phyloP scores from a whole-genome alignment of 1,284 basidiomycete species.

The Rhodotorula glutinis region DNA sequence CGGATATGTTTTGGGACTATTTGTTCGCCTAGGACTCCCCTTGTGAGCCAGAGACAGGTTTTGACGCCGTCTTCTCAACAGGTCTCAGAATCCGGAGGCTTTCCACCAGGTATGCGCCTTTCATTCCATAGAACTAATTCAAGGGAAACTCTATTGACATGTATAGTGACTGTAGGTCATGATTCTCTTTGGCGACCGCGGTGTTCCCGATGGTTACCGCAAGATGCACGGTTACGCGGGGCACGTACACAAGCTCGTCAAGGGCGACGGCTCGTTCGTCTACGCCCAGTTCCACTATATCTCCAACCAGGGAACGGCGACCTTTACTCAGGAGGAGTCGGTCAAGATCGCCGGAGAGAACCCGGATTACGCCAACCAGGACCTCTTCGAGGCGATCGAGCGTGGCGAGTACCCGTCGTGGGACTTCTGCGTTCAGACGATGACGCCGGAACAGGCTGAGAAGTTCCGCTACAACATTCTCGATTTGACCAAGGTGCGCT shows the following conservation, averaged over 20 bases:
- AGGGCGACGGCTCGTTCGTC: constrained; percentile 72
- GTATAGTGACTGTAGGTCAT: too few relatives aligned
- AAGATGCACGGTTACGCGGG: constrained; percentile 86
- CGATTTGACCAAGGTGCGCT: constrained; percentile 70
- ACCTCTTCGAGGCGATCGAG: constrained; percentile 76
- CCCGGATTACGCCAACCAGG: constrained; percentile 74
- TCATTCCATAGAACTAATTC: too few relatives aligned
- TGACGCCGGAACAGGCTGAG: constrained; percentile 79
- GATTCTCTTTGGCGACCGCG: constrained; percentile 80
- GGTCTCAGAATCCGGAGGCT: constrained; percentile 83
- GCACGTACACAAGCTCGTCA: constrained; percentile 87
- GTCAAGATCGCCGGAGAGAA: constrained; percentile 64
- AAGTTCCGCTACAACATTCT: constrained; percentile 81
- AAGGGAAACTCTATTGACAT: too few relatives aligned
- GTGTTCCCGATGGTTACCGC: constrained; percentile 79
- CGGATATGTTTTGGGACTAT: constrained; percentile 47
- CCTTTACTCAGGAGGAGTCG: constrained; percentile 60
- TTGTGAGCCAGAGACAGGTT: not conserved
- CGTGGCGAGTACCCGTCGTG: constrained; percentile 70
- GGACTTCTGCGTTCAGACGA: constrained; percentile 63
- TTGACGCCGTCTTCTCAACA: constrained; percentile 7
- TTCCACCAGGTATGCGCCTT: constrained; percentile 77
- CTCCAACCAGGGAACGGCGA: constrained; percentile 72
- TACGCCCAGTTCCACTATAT: constrained; percentile 79
- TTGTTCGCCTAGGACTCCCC: not conserved